Evolutionary conservation across 805 yeast species (phyloP).

Genomic region (Zygotorulaspora florentina): DNA sequence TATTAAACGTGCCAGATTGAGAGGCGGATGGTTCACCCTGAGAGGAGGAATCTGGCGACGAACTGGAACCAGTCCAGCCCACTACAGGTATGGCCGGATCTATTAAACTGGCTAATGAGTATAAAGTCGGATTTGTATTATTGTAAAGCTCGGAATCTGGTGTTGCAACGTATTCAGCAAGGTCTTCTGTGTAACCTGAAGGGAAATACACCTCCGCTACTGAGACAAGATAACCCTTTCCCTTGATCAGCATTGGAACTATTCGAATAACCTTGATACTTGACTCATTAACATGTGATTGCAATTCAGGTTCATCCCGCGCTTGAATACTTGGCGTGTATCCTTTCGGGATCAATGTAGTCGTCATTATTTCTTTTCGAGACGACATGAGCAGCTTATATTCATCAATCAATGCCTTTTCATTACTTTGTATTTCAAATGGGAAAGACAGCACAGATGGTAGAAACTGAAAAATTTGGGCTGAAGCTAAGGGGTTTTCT

Average conservation of each 20-base stretch:
- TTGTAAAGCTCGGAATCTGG: conserved; percentile 55
- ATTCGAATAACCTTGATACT: conserved; percentile 49
- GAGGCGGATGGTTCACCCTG: conserved; percentile 11
- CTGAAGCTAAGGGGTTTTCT: conserved; percentile 77
- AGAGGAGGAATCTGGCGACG: conserved; percentile 20
- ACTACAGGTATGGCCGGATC: conserved; percentile 41
- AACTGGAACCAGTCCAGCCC: conserved; percentile 26
- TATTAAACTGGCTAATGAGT: conserved; percentile 61
- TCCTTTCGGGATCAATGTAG: conserved; percentile 5
- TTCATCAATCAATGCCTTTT: conserved; percentile 6
- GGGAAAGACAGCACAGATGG: conserved; percentile 67
- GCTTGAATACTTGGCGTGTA: neutral
- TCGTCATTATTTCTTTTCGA: neutral
- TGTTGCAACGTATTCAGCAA: conserved; percentile 49
- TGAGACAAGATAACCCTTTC: conserved; percentile 64
- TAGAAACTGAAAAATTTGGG: conserved; percentile 58
- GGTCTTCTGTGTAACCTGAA: conserved; percentile 40
- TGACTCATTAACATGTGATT: conserved; percentile 3
- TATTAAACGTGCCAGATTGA: neutral
- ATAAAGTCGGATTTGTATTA: conserved; percentile 53
- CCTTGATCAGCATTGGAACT: conserved; percentile 66
- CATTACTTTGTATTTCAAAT: conserved; percentile 37
- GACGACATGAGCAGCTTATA: neutral
- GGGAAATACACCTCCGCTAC: conserved; percentile 86
- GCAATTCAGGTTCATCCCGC: neutral